A percentile compares a stretch with the other conserved stretches of the same genome.
phyloP scores from a whole-genome alignment of 257 asterid genomes.

The Jacaranda mimosifolia region DNA sequence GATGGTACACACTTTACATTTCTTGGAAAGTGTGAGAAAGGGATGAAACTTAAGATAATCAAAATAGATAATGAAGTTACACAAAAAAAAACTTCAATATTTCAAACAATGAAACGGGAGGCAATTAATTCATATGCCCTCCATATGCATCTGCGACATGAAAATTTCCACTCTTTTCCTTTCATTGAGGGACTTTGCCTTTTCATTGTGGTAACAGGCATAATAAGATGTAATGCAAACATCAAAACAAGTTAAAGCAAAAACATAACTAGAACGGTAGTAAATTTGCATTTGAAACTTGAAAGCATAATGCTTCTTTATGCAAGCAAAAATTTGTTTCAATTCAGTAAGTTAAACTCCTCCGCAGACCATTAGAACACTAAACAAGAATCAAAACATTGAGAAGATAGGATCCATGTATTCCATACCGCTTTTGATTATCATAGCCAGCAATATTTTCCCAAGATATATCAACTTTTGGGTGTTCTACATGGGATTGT shows the following conservation, averaged over 20 bases:
- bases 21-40: slow-evolving; percentile 7
- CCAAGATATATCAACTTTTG: slow-evolving; percentile 76
- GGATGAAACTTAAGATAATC: slow-evolving; percentile 12
- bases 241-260: not conserved
- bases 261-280: not conserved
- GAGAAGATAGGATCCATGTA: slow-evolving; percentile 27
- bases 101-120: not conserved
- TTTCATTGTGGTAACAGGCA: not conserved
- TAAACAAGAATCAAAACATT: slow-evolving; percentile 25
- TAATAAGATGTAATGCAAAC: slow-evolving; percentile 20
- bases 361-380: slow-evolving; percentile 18
- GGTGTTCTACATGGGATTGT: slow-evolving; percentile 50
- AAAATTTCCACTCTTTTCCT: not conserved
- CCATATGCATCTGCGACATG: slow-evolving; percentile 27
- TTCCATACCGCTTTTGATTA: slow-evolving; percentile 75
- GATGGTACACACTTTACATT: slow-evolving; percentile 12
- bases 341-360: slow-evolving; percentile 1
- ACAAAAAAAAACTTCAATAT: not conserved
- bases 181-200: not conserved
- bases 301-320: not conserved
- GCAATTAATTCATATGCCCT: not conserved
- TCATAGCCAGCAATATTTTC: slow-evolving; percentile 95
- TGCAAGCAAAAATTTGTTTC: slow-evolving; percentile 17
- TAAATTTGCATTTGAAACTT: not conserved
- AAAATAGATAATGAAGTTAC: not conserved